Evolutionary conservation across 345 rosid species (phyloP), one percentile per base, ranked within the genome.

Genomic region (Angophora floribunda): DNA sequence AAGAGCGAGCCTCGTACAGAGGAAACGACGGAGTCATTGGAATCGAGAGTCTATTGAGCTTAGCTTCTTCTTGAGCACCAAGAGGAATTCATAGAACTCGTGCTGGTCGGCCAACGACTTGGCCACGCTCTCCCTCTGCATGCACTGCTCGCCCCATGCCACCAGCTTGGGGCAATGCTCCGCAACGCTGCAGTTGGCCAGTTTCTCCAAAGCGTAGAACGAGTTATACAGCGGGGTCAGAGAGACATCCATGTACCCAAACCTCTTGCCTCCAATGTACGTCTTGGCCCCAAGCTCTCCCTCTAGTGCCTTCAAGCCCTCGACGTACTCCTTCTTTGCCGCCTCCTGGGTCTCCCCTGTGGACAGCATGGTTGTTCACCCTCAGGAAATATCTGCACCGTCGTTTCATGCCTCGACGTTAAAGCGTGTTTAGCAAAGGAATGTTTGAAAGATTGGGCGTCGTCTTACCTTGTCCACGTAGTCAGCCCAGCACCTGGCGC

Each of bases 291-390:
- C 79, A 16, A 32, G 79, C 45, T 67, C 79, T 32, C 45, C 79
- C 45, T 16, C 79, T 45, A 32, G 6, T 22, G 9, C 79, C 79
- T 8, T 67, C 21, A 67, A 32, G 45, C 22, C 22, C 45, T 32
- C 79, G 6, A 67, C 32, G 22, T 32, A 67, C 45, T 67, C 79
- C 45, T 67, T 30, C 79, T 67, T 32, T 11, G 45, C 45, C 12
- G 22, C 45, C 3, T 67, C 79, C 1, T 67, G 22, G 79, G 4
- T 22, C 79, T 67, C 45, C 24, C 79, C 12, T 21, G 3, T 67
- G 6, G 13, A 67, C 45, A 3, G 6, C 24, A 17, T 7, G 0
- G 21, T 1, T 1, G 45, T 8, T 32, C 10, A 11, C 44, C 6
- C 1, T 12, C 12, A 1, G 45, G 12, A 17, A 65, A 6, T 65